Evolutionary conservation across 495 filamentous ascomycete genomes (phyloP), one percentile per base, ranked within the genome.

Genomic region (Rusavskia elegans): DNA sequence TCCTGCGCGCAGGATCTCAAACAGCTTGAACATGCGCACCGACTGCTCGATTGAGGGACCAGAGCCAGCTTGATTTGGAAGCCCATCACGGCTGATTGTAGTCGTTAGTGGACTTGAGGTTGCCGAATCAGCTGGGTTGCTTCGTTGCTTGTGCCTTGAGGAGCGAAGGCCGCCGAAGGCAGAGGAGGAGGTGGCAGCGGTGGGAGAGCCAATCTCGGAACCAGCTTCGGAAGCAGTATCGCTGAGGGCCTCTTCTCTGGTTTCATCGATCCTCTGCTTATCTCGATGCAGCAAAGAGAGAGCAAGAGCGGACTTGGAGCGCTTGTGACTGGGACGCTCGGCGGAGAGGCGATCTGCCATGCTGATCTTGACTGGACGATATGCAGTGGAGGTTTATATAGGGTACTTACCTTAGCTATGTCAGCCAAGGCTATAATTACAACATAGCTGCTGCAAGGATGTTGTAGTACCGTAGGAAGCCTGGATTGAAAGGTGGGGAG

Each of bases 21-120:
- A 95, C 25, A 97, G 77, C 54, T 89, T 81, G 68, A 97, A 98
- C 55, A 89, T 88, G 55, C 81, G 78, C 36, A 98, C 89, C 0
- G 92, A 96, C 63, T 95, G 87, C 59, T 98, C 90, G 38, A 98
- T 87, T 0, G 87, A 83, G 8, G 67, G 66, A 2, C 68, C 70
- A 58, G 72, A 62, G 45, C 58, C 61, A 41, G 59, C 56, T 35
- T 70, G 53, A 21, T 66, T 37, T 55, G 61, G 36, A 20, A 67
- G 61, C 23, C 67, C 59, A 53, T 68, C 53, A 42, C 64, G 64
- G 42, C 63, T 66, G 36, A 66, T 58, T 25, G 60, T 61, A 41
- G 64, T 65, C 16, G 53, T 55, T 49, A 61, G 66, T 9, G 61
- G 60, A 54, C 50, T 60, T 23, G 68, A 60, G 29, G 55, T 45